Evolutionary conservation across 75 land plant genomes (phyloP), one percentile per base, ranked within the genome.

Genomic region (Pinus taeda): DNA sequence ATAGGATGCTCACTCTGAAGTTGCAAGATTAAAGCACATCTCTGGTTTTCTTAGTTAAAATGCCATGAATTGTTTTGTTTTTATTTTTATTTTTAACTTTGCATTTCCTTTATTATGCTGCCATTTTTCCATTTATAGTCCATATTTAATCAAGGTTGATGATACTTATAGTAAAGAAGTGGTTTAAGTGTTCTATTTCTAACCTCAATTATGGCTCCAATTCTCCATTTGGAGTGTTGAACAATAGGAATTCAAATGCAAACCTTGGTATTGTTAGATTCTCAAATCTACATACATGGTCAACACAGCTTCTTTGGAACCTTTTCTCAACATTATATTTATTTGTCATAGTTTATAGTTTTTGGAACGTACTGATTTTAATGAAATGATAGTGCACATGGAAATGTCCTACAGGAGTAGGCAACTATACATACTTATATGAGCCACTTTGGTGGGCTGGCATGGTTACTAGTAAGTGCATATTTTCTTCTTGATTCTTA

Each of bases 401-500:
- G 39, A 6, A 55, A 74, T 55, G 57, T 42, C 29, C 57, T 15
- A 57, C 79, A 83, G 85, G 85, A 60, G 60, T 75, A 26, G 86
- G 84, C 29, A 84, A 84, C 53, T 73, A 53, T 73, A 76, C 90
- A 49, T 93, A 93, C 77, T 81, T 93, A 63, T 73, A 81, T 49
- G 96, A 93, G 81, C 96, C 96, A 60, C 71, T 93, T 22, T 93
- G 96, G 96, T 93, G n/a, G 96, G 30, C 80, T 4, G 96, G 96
- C 58, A 91, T 93, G 96, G 82, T 89, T 29, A 86, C 89, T 15
- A 93, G 94, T 91, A 83, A 85, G 90, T 76, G 58, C 60, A 49
- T 57, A 15, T 65, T 56, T 21, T 26, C 69, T 79, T 0, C 71
- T 58, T 26, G 15, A 58, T 29, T 45, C 49, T 45, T 6, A 45